A percentile compares a stretch with the other conserved stretches of the same genome.
Evolutionary conservation across 176 grass and related monocot genomes (phyloP).

Genomic region (Typha latifolia): DNA sequence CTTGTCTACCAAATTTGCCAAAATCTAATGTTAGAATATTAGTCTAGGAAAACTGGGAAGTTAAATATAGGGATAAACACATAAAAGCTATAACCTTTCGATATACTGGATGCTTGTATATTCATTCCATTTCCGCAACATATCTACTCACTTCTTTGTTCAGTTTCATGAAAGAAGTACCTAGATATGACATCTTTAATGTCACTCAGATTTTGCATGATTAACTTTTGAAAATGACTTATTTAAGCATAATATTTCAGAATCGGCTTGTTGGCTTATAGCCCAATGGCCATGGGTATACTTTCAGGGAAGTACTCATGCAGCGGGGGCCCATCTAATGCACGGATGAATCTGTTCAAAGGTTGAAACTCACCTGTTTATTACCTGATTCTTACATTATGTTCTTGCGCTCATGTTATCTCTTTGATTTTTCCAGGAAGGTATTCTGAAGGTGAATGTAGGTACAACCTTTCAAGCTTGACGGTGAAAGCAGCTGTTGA

Average conservation of each 20-base stretch:
- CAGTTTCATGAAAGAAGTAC: too few relatives aligned
- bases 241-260: slow-evolving; percentile 30
- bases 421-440: slow-evolving; percentile 38
- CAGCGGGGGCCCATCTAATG: slow-evolving; percentile 32
- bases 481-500: slow-evolving; percentile 46
- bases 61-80: too few relatives aligned
- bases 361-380: slow-evolving; percentile 28
- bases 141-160: too few relatives aligned
- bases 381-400: neutral
- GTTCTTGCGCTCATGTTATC: neutral
- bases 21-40: too few relatives aligned
- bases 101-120: too few relatives aligned
- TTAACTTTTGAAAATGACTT: neutral
- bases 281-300: slow-evolving; percentile 95
- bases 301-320: slow-evolving; percentile 76
- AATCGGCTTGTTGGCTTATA: slow-evolving; percentile 76
- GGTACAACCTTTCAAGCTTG: slow-evolving; percentile 62
- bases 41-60: too few relatives aligned
- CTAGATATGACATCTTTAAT: neutral
- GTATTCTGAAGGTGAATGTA: slow-evolving; percentile 87
- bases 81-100: too few relatives aligned
- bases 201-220: neutral
- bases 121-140: too few relatives aligned
- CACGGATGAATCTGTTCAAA: slow-evolving; percentile 86
- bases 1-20: too few relatives aligned